Conservation (phyloP, 1,284 basidiomycete species). For the Microbotryum scabiosae region DNA sequence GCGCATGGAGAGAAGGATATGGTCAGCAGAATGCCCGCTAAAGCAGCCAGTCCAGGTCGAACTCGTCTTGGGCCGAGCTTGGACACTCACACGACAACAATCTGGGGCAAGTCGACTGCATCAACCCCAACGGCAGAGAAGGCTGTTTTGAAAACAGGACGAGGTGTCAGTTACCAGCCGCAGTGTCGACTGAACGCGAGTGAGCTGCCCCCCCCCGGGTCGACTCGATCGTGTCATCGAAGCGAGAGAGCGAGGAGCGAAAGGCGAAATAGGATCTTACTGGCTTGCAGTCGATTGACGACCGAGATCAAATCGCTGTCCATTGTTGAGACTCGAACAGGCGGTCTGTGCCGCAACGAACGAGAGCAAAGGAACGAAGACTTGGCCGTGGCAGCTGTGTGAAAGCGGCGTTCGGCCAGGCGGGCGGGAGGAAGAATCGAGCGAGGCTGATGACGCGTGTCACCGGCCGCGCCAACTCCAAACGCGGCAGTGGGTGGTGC, state of each 20-base stretch:
- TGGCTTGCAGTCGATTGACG: slow-evolving; percentile 83
- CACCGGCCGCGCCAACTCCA: too few species aligned
- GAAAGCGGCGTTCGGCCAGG: too few species aligned
- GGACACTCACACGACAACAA: slow-evolving; percentile 40
- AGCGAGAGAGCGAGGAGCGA: slow-evolving; percentile 9
- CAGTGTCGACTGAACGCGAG: slow-evolving; percentile 7
- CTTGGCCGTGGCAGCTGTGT: too few species aligned
- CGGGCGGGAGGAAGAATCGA: too few species aligned
- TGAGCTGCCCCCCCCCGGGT: not conserved
- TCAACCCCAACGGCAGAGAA: slow-evolving; percentile 48
- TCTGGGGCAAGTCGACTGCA: slow-evolving; percentile 48
- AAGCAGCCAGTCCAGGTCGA: not conserved
- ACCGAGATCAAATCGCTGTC: slow-evolving; percentile 89
- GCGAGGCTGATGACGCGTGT: too few species aligned
- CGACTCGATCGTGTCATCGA: not conserved
- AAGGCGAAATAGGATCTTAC: slow-evolving; percentile 36
- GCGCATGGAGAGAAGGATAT: not conserved
- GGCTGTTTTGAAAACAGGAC: slow-evolving; percentile 36
- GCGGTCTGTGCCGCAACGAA: too few species aligned
- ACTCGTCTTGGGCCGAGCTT: not conserved
- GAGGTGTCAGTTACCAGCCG: not conserved
- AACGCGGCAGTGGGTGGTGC: too few species aligned
- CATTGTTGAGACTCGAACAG: slow-evolving; percentile 46
- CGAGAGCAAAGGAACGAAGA: too few species aligned
- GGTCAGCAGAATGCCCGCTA: slow-evolving; percentile 40